phyloP scores from a whole-genome alignment of 495 filamentous ascomycete species.

The Haplographium delicatum region DNA sequence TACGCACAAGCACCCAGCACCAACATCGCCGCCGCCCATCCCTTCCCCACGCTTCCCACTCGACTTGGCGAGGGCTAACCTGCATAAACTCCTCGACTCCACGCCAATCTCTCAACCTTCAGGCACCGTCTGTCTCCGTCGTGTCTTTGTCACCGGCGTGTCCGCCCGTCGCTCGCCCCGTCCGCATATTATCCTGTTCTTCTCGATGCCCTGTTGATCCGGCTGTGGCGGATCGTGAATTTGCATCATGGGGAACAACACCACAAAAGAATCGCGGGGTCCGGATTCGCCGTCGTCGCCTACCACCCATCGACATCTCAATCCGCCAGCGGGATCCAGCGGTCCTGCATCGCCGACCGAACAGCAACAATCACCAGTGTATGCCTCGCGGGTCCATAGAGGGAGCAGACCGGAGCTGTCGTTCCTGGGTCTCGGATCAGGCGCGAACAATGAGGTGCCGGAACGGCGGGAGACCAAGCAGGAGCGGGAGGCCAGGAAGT shows the following conservation, averaged over 20 bases:
- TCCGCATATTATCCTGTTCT: no score
- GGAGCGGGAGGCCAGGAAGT: slow-evolving; percentile 78
- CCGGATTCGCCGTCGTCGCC: slow-evolving; percentile 18
- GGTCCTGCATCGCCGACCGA: slow-evolving; percentile 21
- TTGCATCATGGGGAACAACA: slow-evolving; percentile 21
- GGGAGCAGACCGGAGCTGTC: slow-evolving; percentile 52
- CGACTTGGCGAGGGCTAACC: slow-evolving; percentile 4
- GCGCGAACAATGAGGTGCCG: slow-evolving; percentile 28
- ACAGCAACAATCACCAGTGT: slow-evolving; percentile 15
- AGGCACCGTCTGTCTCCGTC: neutral
- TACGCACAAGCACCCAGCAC: no score
- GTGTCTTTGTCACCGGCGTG: neutral
- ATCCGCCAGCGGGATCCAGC: slow-evolving; percentile 9
- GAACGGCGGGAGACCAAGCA: slow-evolving; percentile 80
- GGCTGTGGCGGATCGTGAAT: slow-evolving; percentile 18
- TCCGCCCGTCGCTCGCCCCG: neutral
- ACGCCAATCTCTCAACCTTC: slow-evolving; percentile 7
- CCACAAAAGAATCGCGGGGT: slow-evolving; percentile 21
- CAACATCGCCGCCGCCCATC: no score
- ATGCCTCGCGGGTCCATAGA: slow-evolving; percentile 34
- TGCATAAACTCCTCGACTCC: slow-evolving; percentile 13
- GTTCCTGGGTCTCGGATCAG: slow-evolving; percentile 44
- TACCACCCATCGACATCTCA: slow-evolving; percentile 16
- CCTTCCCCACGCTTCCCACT: slow-evolving; percentile 18
- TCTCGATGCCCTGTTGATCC: slow-evolving; percentile 24